Conservation (phyloP, 1,139 yeast genomes). For the Ogataea hybrid region DNA sequence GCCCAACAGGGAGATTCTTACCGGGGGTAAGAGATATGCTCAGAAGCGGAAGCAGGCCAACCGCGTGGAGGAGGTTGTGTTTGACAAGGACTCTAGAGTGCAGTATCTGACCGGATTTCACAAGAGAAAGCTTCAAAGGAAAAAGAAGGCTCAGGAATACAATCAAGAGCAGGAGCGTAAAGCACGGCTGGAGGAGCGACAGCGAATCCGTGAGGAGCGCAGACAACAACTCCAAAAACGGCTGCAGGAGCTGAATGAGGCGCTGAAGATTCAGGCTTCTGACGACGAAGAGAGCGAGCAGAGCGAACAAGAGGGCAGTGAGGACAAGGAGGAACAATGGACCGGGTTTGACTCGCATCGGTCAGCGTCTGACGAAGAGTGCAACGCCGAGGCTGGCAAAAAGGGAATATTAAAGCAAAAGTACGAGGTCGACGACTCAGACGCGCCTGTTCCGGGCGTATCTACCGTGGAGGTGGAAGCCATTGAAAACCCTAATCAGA, state of each 20-base stretch:
- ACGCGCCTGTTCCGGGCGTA: conserved; percentile 49
- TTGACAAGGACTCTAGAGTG: conserved; percentile 68
- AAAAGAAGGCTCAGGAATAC: conserved; percentile 77
- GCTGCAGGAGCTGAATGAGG: conserved; percentile 35
- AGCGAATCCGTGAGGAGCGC: conserved; percentile 65
- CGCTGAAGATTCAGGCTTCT: conserved; percentile 26
- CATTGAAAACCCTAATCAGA: conserved; percentile 43
- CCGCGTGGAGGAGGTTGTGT: conserved; percentile 77
- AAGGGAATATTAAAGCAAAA: conserved; percentile 45
- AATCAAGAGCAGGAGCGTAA: conserved; percentile 74
- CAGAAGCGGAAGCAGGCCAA: conserved; percentile 59
- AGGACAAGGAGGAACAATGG: conserved; percentile 10
- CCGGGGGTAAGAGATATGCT: conserved; percentile 85
- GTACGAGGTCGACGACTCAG: conserved; percentile 45
- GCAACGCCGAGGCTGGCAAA: conserved; percentile 5
- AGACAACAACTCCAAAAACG: conserved; percentile 61
- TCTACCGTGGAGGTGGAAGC: conserved; percentile 64
- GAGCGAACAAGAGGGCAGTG: conserved; percentile 4
- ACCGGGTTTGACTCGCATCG: conserved; percentile 1
- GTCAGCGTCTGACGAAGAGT: conserved; percentile 1
- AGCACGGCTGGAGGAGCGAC: conserved; percentile 74
- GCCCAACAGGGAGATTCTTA: conserved; percentile 76
- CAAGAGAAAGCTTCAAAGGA: conserved; percentile 84
- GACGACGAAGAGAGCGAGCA: conserved; percentile 18
- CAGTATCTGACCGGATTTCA: conserved; percentile 95